Conservation (phyloP, 176 grass and related monocot genomes). For the Bothriochloa decipiens region DNA sequence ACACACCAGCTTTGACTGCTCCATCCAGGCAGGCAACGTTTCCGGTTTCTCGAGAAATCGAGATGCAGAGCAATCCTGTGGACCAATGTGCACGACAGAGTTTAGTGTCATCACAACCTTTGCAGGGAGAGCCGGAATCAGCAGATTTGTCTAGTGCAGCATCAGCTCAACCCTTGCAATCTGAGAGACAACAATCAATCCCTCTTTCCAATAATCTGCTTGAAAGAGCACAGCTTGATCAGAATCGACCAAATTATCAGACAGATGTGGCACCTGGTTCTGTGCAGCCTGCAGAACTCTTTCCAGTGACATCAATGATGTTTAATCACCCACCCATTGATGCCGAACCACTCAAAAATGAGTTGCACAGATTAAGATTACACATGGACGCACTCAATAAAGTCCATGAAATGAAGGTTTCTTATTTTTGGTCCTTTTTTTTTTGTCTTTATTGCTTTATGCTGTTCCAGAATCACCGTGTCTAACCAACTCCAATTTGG, state of each 20-base stretch:
- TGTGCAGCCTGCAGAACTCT: constrained; percentile 43
- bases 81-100: constrained; percentile 36
- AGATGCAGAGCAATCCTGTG: constrained; percentile 17
- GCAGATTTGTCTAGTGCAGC: constrained; percentile 25
- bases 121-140: constrained; percentile 22
- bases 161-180: constrained; percentile 35
- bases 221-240: constrained; percentile 46
- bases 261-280: constrained; percentile 31
- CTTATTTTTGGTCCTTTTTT: constrained; percentile 2
- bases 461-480: constrained; percentile 16
- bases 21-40: constrained; percentile 8
- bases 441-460: constrained; percentile 24
- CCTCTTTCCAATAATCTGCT: constrained; percentile 18
- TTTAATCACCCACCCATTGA: constrained; percentile 55
- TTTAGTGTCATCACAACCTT: constrained; percentile 30
- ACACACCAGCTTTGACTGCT: constrained; percentile 3
- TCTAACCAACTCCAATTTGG: constrained; percentile 30
- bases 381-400: constrained; percentile 53
- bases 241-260: constrained; percentile 30
- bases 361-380: constrained; percentile 59
- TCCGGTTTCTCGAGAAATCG: constrained; percentile 33
- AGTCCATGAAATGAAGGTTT: constrained; percentile 72
- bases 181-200: constrained; percentile 38
- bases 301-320: constrained; percentile 55
- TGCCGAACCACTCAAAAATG: constrained; percentile 72